Evolutionary conservation across 257 asterid genomes (phyloP), one percentile per base, ranked within the genome.

Genomic region (Gardenia jasminoides): DNA sequence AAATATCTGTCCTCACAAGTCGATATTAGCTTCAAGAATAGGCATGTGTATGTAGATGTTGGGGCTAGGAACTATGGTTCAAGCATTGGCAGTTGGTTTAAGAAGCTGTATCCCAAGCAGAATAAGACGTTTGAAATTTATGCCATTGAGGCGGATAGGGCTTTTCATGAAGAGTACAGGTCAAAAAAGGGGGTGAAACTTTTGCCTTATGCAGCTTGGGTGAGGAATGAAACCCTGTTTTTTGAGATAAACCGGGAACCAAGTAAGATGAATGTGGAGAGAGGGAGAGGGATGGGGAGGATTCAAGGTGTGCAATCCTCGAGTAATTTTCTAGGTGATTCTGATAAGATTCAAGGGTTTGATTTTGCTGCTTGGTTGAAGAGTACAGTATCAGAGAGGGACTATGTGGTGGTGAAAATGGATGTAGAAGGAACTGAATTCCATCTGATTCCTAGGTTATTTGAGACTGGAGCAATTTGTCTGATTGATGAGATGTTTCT

Each of bases 341-440:
- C 59, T 67, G 79, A 86, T 77, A 83, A 81, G 87, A 89, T 92
- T 77, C 78, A 68, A 77, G 95, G 95, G 17, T 88, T 92, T 61
- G 95, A 90, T 84, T 90, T 90, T 11, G 90, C 88, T 0, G 12
- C 41, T 72, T 92, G 97, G 95, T 84, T 92, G 88, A 86, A 86
- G 74, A 76, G 80, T 28, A 74, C 67, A 6, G 90, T 73, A 46
- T 74, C 78, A n/a, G 83, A 84, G 52, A 67, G 46, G 47, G 95
- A 90, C 72, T 90, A 86, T 83, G 94, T 92, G 81, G 86, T 90
- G 75, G 85, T 92, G 90, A 92, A 92, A 86, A 86, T 92, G 97
- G 92, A 92, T 75, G 85, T 92, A 3, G 89, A 90, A 76, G 95
- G 97, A 61, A 83, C 86, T 0, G 93, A 90, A 76, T 92, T 90